Evolutionary conservation across 345 rosid species (phyloP), one percentile per base, ranked within the genome.

Genomic region (Laguncularia racemosa): DNA sequence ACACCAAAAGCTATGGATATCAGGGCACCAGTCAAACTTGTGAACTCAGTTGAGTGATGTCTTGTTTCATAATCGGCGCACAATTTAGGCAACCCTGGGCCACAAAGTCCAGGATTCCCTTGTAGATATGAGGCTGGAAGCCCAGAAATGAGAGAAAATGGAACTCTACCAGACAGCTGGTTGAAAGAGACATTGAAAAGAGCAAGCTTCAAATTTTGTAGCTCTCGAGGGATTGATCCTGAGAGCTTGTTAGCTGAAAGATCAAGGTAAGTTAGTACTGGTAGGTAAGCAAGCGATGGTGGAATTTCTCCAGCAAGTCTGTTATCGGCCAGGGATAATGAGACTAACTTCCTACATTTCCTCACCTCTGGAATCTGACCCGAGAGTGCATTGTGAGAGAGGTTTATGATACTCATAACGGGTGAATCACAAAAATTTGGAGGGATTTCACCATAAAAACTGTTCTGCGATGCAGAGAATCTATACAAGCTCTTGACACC

Each of bases 231-330:
- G 61, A 92, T 84, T 26, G 81, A 67, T 64, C 98, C 97, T 4
- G 76, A 84, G 53, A 92, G 87, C 52, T 78, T 82, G 80, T 92
- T 92, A 50, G 77, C 77, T 2, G 98, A 89, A 19, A 92, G 77
- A 68, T 92, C 98, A 71, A 92, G 91, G 75, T 92, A 92, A 48
- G 96, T 88, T 66, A 92, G 60, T 57, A 89, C 96, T 11, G 91
- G 93, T 56, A 92, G 60, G 53, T 86, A 89, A 53, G 88, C 86
- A 3, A 92, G 77, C 15, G 97, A 86, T 55, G 63, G 21, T 16
- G 98, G 88, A 64, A 92, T 86, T 66, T 69, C 75, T 64, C 91
- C 93, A 0, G 64, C 68, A 14, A 91, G 75, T 60, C 68, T 83
- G 62, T 91, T 91, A 65, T 73, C 76, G 28, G 96, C 92, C 40